Conservation (phyloP, 176 grass and related monocot genomes). For the Echinochloa phyllopogon region DNA sequence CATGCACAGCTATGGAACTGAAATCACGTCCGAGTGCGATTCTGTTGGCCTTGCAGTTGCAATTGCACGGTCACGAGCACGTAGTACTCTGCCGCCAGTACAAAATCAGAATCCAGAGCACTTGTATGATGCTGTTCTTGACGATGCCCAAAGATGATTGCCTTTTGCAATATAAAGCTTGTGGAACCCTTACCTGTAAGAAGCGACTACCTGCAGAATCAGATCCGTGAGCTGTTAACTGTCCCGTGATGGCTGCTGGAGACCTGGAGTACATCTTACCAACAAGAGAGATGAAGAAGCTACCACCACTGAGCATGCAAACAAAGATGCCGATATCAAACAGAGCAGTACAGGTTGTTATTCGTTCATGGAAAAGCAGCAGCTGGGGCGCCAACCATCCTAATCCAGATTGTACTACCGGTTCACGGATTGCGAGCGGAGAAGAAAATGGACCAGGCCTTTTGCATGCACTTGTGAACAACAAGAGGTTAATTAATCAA, state of each 20-base stretch:
- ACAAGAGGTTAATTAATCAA: conserved; percentile 9
- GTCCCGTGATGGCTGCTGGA: not conserved
- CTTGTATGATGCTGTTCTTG: conserved; percentile 5
- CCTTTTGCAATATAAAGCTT: conserved; percentile 34
- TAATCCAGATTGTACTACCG: conserved; percentile 34
- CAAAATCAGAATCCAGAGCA: conserved; percentile 33
- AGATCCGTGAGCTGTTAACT: conserved; percentile 35
- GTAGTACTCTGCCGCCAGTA: conserved; percentile 9
- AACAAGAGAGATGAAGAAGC: conserved; percentile 14
- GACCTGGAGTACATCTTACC: not conserved
- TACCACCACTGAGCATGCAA: not conserved
- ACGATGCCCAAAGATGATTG: conserved; percentile 3
- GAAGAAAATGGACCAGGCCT: conserved; percentile 33
- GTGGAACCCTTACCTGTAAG: conserved; percentile 16
- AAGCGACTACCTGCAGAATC: conserved; percentile 41
- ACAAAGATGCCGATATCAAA: conserved; percentile 2
- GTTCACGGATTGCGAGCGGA: conserved; percentile 32
- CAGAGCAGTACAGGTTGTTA: conserved; percentile 45
- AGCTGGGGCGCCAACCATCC: conserved; percentile 26
- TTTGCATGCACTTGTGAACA: conserved; percentile 33
- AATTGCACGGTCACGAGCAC: not conserved
- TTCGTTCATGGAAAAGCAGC: conserved; percentile 27
- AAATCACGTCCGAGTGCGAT: conserved; percentile 27
- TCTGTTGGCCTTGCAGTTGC: conserved; percentile 35
- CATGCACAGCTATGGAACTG: conserved; percentile 37